Evolutionary conservation across 805 yeast species (phyloP).

Genomic region (Saturnispora mendoncae): DNA sequence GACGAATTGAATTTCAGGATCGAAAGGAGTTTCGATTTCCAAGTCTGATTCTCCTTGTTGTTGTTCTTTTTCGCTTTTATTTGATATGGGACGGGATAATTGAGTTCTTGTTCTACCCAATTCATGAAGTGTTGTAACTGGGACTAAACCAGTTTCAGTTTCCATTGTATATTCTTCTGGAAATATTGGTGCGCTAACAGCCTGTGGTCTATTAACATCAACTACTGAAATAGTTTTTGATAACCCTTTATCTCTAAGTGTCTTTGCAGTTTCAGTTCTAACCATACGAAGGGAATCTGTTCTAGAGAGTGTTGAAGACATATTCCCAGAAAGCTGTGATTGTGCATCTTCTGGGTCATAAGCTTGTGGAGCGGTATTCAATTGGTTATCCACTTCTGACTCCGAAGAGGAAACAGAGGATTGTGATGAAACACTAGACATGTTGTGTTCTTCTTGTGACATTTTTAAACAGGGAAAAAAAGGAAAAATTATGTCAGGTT

Average conservation of each 20-base stretch:
- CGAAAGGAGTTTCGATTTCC: constrained; percentile 31
- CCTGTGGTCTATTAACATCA: constrained; percentile 48
- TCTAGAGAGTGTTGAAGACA: constrained; percentile 25
- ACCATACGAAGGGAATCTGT: constrained; percentile 33
- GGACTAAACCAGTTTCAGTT: constrained; percentile 83
- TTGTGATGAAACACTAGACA: constrained; percentile 2
- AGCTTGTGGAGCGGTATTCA: constrained; percentile 26
- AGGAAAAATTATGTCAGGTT: no score
- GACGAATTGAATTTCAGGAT: constrained; percentile 72
- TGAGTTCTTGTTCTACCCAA: constrained; percentile 43
- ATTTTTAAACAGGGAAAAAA: not conserved
- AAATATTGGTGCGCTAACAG: constrained; percentile 58
- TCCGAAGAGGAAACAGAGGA: constrained; percentile 10
- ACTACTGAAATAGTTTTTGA: constrained; percentile 44
- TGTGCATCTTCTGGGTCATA: constrained; percentile 42
- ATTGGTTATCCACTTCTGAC: not conserved
- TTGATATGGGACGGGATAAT: constrained; percentile 23
- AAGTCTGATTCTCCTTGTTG: no score
- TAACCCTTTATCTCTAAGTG: constrained; percentile 57
- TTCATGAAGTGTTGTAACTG: constrained; percentile 59
- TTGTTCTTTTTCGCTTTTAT: constrained; percentile 19
- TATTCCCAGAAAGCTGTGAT: constrained; percentile 32
- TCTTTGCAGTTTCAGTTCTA: constrained; percentile 65
- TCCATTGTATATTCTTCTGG: constrained; percentile 90
- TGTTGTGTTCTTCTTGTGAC: not conserved